phyloP scores from a whole-genome alignment of 768 basidiomycete genomes.

The Podaxis carcinomalis region DNA sequence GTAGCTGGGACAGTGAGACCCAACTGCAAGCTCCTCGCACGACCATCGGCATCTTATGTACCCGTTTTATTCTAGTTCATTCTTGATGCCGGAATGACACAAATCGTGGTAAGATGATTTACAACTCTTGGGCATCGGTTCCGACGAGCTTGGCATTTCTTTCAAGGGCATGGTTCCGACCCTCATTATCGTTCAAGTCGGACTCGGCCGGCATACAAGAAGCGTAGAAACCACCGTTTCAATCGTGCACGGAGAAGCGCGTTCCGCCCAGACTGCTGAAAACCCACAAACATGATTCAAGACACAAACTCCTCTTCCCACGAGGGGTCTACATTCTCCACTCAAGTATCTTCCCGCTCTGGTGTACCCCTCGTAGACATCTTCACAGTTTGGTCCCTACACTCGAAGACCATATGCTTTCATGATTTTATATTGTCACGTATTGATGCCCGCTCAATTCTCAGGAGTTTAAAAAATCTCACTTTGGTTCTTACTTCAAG shows the following conservation, averaged over 20 bases:
- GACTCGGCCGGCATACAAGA: background rate
- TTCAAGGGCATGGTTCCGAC: background rate
- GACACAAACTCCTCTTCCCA: background rate
- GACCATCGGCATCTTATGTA: background rate
- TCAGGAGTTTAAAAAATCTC: background rate
- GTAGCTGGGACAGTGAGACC: background rate
- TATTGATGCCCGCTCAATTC: background rate
- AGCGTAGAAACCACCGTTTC: background rate
- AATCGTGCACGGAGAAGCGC: background rate
- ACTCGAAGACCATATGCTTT: background rate
- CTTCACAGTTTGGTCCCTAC: background rate
- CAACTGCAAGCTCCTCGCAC: background rate
- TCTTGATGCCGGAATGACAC: conserved; percentile 24
- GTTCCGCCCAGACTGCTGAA: background rate
- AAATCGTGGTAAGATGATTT: conserved; percentile 7
- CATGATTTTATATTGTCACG: background rate
- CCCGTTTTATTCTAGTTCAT: background rate
- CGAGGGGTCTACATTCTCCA: background rate
- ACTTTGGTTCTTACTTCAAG: background rate
- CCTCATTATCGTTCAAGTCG: conserved; percentile 3
- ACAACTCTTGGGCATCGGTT: background rate
- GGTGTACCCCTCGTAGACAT: background rate
- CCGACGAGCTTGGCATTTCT: background rate
- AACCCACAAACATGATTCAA: background rate
- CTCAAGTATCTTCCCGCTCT: background rate